A percentile compares a stretch with the other conserved stretches of the same genome.
phyloP scores from a whole-genome alignment of 148 eudicot genomes.

The Persicaria maculosa region DNA sequence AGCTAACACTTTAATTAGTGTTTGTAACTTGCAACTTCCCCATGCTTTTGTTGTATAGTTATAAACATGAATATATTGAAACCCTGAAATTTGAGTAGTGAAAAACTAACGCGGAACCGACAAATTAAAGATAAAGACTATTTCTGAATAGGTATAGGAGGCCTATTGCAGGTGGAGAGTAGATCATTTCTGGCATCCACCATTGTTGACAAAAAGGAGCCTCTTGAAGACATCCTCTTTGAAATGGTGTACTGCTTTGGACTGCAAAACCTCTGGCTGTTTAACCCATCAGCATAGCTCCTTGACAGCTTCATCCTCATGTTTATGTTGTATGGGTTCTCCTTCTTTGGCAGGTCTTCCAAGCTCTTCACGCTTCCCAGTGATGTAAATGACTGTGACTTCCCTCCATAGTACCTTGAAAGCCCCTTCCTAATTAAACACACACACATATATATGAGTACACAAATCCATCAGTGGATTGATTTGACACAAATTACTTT shows the following conservation, averaged over 20 bases:
- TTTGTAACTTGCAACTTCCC: no score
- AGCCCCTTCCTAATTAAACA: slow-evolving; percentile 28
- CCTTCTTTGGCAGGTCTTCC: slow-evolving; percentile 45
- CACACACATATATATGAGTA: not conserved
- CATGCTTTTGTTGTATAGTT: no score
- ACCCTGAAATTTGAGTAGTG: not conserved
- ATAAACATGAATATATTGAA: not conserved
- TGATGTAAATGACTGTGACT: slow-evolving; percentile 50
- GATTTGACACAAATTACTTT: no score
- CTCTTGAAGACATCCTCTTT: slow-evolving; percentile 13
- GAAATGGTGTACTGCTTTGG: slow-evolving; percentile 8
- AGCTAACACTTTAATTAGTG: no score
- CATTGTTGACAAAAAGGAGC: slow-evolving; percentile 7
- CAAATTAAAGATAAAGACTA: not conserved
- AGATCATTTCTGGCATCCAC: slow-evolving; percentile 1
- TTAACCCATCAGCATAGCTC: slow-evolving; percentile 28
- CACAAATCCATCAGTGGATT: not conserved
- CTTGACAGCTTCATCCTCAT: slow-evolving; percentile 29
- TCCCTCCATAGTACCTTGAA: slow-evolving; percentile 42
- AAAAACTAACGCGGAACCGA: not conserved
- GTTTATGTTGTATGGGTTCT: slow-evolving; percentile 38
- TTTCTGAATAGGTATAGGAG: not conserved
- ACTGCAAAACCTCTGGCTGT: slow-evolving; percentile 10
- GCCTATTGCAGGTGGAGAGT: slow-evolving; percentile 3
- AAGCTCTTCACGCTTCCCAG: slow-evolving; percentile 30